A percentile compares a stretch with the other conserved stretches of the same genome.
Conservation (phyloP, 2,329 filamentous ascomycete genomes). For the Ilyonectria mors-panacis region DNA sequence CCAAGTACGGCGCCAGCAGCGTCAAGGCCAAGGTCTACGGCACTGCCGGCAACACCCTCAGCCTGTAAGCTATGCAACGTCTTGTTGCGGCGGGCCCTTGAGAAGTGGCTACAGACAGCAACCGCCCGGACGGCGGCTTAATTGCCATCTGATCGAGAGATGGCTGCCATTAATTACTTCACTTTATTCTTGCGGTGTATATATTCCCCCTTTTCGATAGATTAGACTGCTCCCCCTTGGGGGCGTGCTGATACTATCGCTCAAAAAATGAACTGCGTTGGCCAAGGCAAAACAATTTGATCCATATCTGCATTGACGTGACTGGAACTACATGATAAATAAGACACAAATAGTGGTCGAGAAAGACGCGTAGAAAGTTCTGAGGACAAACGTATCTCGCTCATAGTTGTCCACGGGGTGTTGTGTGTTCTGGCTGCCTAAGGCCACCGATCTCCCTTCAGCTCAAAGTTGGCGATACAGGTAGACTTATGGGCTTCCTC, state of each 20-base stretch:
- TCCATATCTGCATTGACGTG: neutral
- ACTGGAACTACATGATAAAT: too few species aligned
- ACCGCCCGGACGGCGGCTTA: neutral
- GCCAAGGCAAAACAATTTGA: neutral
- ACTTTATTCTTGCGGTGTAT: constrained; percentile 15
- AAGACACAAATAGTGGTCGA: too few species aligned
- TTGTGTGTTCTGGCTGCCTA: too few species aligned
- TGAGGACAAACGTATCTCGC: too few species aligned
- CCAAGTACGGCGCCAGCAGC: constrained; percentile 61
- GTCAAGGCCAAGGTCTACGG: constrained; percentile 61
- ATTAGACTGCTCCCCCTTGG: neutral
- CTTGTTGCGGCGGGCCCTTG: neutral
- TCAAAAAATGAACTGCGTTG: constrained; percentile 20
- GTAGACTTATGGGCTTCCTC: too few species aligned
- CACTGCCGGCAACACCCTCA: constrained; percentile 57
- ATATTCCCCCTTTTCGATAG: neutral
- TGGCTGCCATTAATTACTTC: constrained; percentile 7
- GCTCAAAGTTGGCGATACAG: too few species aligned
- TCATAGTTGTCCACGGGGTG: too few species aligned
- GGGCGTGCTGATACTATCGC: neutral
- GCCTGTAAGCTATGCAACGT: constrained; percentile 45
- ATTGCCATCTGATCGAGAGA: neutral
- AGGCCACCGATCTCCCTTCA: too few species aligned
- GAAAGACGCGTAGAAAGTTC: too few species aligned
- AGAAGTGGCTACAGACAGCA: neutral